Conservation (phyloP, 1,139 yeast species). For the Taiozyma onychis region DNA sequence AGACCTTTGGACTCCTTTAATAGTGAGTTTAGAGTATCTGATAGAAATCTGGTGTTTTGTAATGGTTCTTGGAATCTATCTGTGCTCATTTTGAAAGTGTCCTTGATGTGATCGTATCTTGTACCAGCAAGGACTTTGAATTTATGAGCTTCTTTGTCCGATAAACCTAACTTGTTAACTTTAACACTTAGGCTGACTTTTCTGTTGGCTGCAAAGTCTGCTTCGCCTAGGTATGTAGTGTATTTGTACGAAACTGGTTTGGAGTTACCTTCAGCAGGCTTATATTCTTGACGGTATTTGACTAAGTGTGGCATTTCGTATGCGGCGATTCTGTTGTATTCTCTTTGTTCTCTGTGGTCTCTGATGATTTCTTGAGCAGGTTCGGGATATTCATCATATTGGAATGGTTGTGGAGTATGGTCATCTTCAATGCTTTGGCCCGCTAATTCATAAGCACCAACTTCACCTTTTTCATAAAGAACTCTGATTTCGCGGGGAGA, state of each 20-base stretch:
- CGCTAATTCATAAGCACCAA: conserved; percentile 27
- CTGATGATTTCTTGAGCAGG: conserved; percentile 54
- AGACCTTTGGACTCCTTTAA: conserved; percentile 61
- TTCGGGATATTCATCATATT: conserved; percentile 52
- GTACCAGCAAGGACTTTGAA: conserved; percentile 74
- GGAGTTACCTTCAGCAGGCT: conserved; percentile 35
- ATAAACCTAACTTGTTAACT: conserved; percentile 49
- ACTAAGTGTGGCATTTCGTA: conserved; percentile 86
- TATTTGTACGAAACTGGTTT: conserved; percentile 65
- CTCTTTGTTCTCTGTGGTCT: conserved; percentile 57
- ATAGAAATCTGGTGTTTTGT: conserved; percentile 76
- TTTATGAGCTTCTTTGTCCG: conserved; percentile 56
- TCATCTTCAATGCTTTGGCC: conserved; percentile 28
- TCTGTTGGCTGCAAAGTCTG: conserved; percentile 53
- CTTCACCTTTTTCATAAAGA: conserved; percentile 34
- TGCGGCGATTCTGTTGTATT: conserved; percentile 76
- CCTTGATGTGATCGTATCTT: conserved; percentile 61
- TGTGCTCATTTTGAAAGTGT: conserved; percentile 55
- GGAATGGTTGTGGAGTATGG: conserved; percentile 22
- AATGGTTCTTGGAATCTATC: conserved; percentile 69
- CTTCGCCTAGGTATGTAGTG: conserved; percentile 69
- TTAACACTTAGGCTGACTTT: conserved; percentile 60
- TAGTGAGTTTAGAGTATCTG: conserved; percentile 56
- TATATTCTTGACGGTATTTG: conserved; percentile 63
- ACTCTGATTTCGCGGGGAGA: conserved; percentile 26